phyloP scores from a whole-genome alignment of 2,329 filamentous ascomycete species.

The Xylaria sp. region DNA sequence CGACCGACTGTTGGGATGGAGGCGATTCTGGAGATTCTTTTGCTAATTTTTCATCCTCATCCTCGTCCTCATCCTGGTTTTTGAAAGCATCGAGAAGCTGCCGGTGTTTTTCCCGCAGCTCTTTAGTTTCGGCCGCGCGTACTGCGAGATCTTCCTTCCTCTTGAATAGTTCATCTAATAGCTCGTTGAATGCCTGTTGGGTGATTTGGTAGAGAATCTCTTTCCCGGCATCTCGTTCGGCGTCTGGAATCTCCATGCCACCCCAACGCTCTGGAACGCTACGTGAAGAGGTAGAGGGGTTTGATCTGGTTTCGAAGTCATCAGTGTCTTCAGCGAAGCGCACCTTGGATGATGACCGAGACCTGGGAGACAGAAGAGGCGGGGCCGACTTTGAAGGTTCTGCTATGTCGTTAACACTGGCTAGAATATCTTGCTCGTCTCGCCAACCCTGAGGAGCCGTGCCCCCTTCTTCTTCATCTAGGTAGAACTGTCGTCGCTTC shows the following conservation, averaged over 20 bases:
- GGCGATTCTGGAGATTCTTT: conserved; percentile 18
- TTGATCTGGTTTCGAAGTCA: conserved; percentile 73
- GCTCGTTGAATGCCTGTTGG: conserved; percentile 90
- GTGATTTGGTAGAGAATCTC: conserved; percentile 91
- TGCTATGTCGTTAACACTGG: conserved; percentile 43
- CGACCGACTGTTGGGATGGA: conserved; percentile 14
- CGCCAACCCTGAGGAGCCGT: conserved; percentile 68
- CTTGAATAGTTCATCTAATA: conserved; percentile 86
- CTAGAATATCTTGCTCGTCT: conserved; percentile 62
- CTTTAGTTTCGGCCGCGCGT: conserved; percentile 66
- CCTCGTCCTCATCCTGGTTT: conserved; percentile 42
- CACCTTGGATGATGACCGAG: conserved; percentile 79
- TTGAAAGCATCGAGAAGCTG: conserved; percentile 53
- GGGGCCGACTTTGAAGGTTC: conserved; percentile 54
- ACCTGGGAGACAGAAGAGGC: conserved; percentile 55
- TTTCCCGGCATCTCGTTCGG: conserved; percentile 81
- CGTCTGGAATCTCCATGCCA: conserved; percentile 77
- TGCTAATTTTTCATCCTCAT: conserved; percentile 32
- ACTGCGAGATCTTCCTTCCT: conserved; percentile 78
- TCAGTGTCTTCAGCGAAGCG: conserved; percentile 75
- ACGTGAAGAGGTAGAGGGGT: conserved; percentile 73
- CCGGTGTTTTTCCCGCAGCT: conserved; percentile 63
- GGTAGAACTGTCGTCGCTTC: conserved; percentile 79
- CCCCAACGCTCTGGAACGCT: conserved; percentile 77
- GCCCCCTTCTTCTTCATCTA: conserved; percentile 83